A percentile compares a stretch with the other conserved stretches of the same genome.
phyloP scores from a whole-genome alignment of 1,284 basidiomycete genomes.

The Bothia castanella region DNA sequence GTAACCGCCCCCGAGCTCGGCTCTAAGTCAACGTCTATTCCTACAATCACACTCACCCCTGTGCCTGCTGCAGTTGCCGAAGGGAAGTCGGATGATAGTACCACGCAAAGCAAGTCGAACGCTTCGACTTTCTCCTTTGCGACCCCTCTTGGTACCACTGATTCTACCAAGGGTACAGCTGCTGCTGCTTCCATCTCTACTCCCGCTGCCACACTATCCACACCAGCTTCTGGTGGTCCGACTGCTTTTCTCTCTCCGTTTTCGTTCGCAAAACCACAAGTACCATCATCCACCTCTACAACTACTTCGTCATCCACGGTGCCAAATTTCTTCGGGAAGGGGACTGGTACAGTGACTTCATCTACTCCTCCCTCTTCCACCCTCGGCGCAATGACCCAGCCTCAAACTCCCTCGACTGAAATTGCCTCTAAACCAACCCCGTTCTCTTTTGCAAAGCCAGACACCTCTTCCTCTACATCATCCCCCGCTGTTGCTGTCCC shows the following conservation, averaged over 20 bases:
- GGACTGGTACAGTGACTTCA: neutral
- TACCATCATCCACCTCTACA: constrained; percentile 13
- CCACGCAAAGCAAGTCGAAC: constrained; percentile 17
- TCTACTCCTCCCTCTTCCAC: constrained; percentile 6
- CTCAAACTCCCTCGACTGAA: constrained; percentile 7
- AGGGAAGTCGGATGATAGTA: constrained; percentile 1
- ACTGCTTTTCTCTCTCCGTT: constrained; percentile 10
- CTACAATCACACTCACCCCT: constrained; percentile 32
- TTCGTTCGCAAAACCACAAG: constrained; percentile 20
- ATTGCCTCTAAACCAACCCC: constrained; percentile 9
- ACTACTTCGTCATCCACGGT: constrained; percentile 16
- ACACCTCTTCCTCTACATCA: constrained; percentile 1
- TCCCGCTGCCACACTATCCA: constrained; percentile 7
- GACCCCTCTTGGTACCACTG: constrained; percentile 6
- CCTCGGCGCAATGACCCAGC: constrained; percentile 5
- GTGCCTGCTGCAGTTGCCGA: constrained; percentile 16
- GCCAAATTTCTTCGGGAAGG: constrained; percentile 28
- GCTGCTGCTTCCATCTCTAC: constrained; percentile 10
- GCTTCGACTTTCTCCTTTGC: constrained; percentile 15
- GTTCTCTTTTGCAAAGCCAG: constrained; percentile 23
- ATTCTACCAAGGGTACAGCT: constrained; percentile 14
- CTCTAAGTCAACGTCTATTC: constrained; percentile 21
- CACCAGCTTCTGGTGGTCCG: constrained; percentile 1
- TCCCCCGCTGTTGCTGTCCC: neutral
- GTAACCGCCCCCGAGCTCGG: constrained; percentile 26